These are phyloP conservation scores for Melastoma malabathricum DNA, from an alignment of 345 rosid species.

Conservation along the genomic window DNA sequence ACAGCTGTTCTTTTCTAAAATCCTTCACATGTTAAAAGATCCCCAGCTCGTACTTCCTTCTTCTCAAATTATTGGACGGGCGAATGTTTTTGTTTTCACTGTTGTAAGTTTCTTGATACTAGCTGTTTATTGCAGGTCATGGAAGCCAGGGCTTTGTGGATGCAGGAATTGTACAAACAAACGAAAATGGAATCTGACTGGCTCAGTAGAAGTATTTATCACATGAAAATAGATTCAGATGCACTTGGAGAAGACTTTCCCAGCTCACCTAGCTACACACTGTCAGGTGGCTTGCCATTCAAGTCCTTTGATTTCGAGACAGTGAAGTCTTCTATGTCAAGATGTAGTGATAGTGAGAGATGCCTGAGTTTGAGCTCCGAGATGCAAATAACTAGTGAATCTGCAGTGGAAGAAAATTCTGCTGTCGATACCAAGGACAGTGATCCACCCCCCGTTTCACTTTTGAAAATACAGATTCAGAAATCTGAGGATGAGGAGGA, in stretches of 20 bases:
- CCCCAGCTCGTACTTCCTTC: too few species aligned
- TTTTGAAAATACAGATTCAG: slow-evolving; percentile 31
- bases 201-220: slow-evolving; percentile 30
- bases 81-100: too few species aligned
- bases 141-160: slow-evolving; percentile 72
- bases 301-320: slow-evolving; percentile 20
- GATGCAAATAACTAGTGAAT: slow-evolving; percentile 41
- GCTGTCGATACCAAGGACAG: slow-evolving; percentile 19
- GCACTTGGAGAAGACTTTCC: slow-evolving; percentile 16
- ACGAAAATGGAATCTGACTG: slow-evolving; percentile 28
- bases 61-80: too few species aligned
- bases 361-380: slow-evolving; percentile 42
- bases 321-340: slow-evolving; percentile 17
- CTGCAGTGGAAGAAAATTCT: slow-evolving; percentile 43
- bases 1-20: too few species aligned
- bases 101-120: slow-evolving; percentile 1
- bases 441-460: slow-evolving; percentile 15
- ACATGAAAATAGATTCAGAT: slow-evolving; percentile 8
- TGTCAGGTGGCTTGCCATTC: slow-evolving; percentile 15
- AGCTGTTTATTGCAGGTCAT: slow-evolving; percentile 34
- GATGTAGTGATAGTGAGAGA: slow-evolving; percentile 49
- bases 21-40: too few species aligned
- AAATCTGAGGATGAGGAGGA: slow-evolving; percentile 48
- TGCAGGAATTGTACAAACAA: slow-evolving; percentile 62
- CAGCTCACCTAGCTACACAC: slow-evolving; percentile 14